phyloP scores from a whole-genome alignment of 768 basidiomycete genomes.

The Hygrophoropsis aurantiaca region DNA sequence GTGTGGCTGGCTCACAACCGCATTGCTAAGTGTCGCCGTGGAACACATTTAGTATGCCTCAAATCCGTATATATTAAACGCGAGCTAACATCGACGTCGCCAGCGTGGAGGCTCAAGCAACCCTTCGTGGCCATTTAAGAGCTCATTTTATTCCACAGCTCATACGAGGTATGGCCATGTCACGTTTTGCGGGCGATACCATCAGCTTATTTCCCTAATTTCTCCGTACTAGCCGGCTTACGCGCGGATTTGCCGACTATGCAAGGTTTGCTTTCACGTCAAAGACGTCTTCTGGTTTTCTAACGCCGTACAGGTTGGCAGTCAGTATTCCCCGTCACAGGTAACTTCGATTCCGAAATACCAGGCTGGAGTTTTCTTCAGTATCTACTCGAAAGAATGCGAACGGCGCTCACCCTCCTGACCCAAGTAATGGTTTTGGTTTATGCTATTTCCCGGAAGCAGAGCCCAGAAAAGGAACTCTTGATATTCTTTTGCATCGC shows the following conservation, averaged over 20 bases:
- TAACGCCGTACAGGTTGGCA: conserved; percentile 12
- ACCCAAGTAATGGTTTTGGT: conserved; percentile 24
- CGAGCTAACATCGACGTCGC: not conserved
- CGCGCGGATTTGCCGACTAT: conserved; percentile 18
- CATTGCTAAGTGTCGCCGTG: conserved; percentile 19
- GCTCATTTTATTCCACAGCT: conserved; percentile 40
- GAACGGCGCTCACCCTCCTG: conserved; percentile 21
- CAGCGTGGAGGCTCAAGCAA: conserved; percentile 18
- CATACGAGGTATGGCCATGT: conserved; percentile 29
- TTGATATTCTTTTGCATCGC: conserved; percentile 26
- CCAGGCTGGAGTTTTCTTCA: conserved; percentile 35
- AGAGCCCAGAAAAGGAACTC: conserved; percentile 25
- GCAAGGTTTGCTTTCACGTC: conserved; percentile 11
- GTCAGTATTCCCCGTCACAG: conserved; percentile 12
- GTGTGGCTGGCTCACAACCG: conserved; percentile 25
- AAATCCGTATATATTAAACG: conserved; percentile 1
- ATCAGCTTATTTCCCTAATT: not conserved
- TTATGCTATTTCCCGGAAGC: conserved; percentile 12
- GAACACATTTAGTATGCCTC: conserved; percentile 19
- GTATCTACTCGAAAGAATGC: conserved; percentile 20
- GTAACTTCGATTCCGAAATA: conserved; percentile 31
- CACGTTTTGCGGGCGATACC: not conserved
- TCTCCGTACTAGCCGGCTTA: conserved; percentile 25
- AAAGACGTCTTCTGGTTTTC: not conserved
- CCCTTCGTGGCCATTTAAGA: conserved; percentile 31